These are phyloP conservation scores for Passiflora organensis DNA, from an alignment of 345 rosid species.

Conservation along the genomic window DNA sequence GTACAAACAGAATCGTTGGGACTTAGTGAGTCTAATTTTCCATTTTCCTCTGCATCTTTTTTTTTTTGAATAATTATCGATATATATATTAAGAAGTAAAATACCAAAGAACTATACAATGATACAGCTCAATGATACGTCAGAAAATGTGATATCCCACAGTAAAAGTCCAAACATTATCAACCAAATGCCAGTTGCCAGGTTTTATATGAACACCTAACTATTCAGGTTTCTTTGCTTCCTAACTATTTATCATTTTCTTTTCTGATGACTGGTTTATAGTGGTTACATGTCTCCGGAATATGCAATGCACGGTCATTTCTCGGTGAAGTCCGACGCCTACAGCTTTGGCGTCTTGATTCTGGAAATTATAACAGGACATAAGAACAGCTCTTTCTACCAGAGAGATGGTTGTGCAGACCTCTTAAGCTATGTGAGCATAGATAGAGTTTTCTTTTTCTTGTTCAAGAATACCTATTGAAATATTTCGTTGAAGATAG, in stretches of 20 bases:
- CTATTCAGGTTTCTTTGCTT: too few relatives aligned
- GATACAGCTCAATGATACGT: too few relatives aligned
- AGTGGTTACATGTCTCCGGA: conserved; percentile 58
- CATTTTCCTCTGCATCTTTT: neutral
- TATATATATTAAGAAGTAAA: too few relatives aligned
- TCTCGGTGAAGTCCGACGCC: conserved; percentile 50
- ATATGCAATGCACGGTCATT: conserved; percentile 44
- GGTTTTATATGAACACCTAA: too few relatives aligned
- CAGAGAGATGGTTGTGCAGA: conserved; percentile 16
- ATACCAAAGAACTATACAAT: too few relatives aligned
- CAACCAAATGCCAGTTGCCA: too few relatives aligned
- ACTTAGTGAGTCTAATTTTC: conserved; percentile 6
- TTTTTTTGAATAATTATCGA: too few relatives aligned
- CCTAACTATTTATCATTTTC: too few relatives aligned
- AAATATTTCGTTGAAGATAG: too few relatives aligned
- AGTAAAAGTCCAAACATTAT: too few relatives aligned
- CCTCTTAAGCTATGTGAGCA: conserved; percentile 23
- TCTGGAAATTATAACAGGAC: conserved; percentile 46
- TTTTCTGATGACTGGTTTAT: neutral
- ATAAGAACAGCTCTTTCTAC: conserved; percentile 19
- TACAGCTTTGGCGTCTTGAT: conserved; percentile 50
- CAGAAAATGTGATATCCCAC: too few relatives aligned
- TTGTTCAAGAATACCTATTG: neutral
- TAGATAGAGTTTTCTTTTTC: neutral
- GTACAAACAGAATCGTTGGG: conserved; percentile 8